phyloP scores from a whole-genome alignment of 2,329 filamentous ascomycete genomes.

The Aspergillus felis region DNA sequence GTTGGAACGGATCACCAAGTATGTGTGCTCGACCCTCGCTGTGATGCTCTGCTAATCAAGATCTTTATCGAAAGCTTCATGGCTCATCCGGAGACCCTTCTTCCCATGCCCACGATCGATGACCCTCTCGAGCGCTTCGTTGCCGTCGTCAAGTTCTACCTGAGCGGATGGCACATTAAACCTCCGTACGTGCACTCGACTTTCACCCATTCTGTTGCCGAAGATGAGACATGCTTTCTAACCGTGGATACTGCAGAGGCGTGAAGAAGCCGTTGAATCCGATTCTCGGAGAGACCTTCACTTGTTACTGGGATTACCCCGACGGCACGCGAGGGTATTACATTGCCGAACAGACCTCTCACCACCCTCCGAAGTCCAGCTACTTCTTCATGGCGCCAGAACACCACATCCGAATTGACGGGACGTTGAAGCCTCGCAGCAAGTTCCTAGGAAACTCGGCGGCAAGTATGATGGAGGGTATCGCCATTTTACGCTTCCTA shows the following conservation, averaged over 20 bases:
- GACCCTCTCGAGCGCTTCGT: constrained; percentile 88
- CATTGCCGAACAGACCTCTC: constrained; percentile 94
- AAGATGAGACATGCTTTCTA: constrained; percentile 2
- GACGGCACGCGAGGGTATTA: constrained; percentile 88
- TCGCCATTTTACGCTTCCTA: constrained; percentile 76
- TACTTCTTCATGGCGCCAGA: constrained; percentile 98
- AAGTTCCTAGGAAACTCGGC: constrained; percentile 96
- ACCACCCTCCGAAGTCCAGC: constrained; percentile 96
- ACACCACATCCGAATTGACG: constrained; percentile 91
- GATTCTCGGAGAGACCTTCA: constrained; percentile 90
- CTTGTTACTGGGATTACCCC: constrained; percentile 90
- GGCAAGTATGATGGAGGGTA: constrained; percentile 96
- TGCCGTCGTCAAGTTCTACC: constrained; percentile 94
- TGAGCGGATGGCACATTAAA: constrained; percentile 98
- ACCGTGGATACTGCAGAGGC: constrained; percentile 54
- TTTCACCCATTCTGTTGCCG: not conserved
- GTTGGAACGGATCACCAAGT: constrained; percentile 99
- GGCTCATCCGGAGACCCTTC: constrained; percentile 94
- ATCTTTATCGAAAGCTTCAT: constrained; percentile 70
- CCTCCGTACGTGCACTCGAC: constrained; percentile 65
- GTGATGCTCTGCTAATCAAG: constrained; percentile 3
- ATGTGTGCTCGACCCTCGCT: constrained; percentile 33
- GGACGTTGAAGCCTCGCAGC: constrained; percentile 88
- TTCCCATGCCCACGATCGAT: constrained; percentile 81
- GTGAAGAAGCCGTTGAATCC: constrained; percentile 98